Evolutionary conservation across 768 basidiomycete genomes (phyloP).

Genomic region (Russula emetica): DNA sequence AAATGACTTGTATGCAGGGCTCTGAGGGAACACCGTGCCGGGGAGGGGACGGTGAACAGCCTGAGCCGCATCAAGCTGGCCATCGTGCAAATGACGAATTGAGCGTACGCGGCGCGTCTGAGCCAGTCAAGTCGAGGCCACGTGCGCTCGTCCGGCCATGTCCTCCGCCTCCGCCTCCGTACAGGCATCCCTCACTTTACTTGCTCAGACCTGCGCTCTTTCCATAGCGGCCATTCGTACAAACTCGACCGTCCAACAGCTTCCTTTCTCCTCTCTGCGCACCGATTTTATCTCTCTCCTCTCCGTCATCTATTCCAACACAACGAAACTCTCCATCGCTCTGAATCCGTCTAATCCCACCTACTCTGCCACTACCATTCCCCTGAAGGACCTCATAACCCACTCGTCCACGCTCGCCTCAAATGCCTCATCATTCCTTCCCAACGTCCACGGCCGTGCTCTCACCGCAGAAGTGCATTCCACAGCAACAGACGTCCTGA

Average conservation of each 20-base stretch:
- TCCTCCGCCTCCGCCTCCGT: conserved; percentile 13
- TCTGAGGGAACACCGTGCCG: background rate
- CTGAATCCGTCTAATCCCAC: conserved; percentile 49
- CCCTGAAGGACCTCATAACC: conserved; percentile 21
- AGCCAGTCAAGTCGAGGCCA: background rate
- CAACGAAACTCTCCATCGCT: conserved; percentile 59
- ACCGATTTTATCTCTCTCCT: conserved; percentile 57
- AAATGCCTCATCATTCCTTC: conserved; percentile 23
- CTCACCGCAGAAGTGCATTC: conserved; percentile 29
- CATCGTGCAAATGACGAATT: background rate
- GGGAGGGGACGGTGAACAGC: conserved; percentile 10
- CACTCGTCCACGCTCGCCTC: conserved; percentile 24
- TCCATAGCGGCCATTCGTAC: conserved; percentile 31
- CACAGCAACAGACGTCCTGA: conserved; percentile 18
- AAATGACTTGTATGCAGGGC: conserved; percentile 22
- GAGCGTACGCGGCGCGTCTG: conserved; percentile 1
- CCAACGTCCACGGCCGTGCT: conserved; percentile 24
- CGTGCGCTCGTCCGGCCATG: conserved; percentile 28
- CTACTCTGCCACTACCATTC: conserved; percentile 36
- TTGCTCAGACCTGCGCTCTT: conserved; percentile 31
- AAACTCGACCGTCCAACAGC: conserved; percentile 26
- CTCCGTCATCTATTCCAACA: conserved; percentile 49
- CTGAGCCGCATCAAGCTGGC: conserved; percentile 17
- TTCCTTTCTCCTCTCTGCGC: conserved; percentile 41
- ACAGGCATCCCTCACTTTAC: conserved; percentile 10